Evolutionary conservation across 2,329 filamentous ascomycete genomes (phyloP).

Genomic region (Calonectria hawksworthii): DNA sequence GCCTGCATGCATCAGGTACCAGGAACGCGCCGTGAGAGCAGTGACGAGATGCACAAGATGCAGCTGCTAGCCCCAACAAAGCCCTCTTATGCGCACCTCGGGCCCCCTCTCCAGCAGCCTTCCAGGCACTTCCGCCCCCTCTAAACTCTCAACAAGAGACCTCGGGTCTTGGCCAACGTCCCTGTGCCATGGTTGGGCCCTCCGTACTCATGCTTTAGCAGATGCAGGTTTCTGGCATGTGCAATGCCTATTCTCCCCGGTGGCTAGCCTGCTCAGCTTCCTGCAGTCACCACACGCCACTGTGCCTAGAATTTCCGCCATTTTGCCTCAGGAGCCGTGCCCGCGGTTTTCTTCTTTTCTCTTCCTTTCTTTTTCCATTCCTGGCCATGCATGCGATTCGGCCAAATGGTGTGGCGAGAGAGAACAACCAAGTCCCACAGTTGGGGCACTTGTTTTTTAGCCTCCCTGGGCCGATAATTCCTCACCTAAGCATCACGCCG

Average conservation of each 20-base stretch:
- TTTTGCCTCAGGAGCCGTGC: neutral
- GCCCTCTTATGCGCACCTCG: neutral
- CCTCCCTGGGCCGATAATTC: conserved; percentile 24
- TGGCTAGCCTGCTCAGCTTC: neutral
- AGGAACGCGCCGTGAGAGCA: conserved; percentile 21
- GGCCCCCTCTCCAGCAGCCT: neutral
- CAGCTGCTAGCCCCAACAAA: conserved; percentile 12
- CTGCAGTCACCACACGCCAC: conserved; percentile 20
- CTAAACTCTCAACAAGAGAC: conserved; percentile 10
- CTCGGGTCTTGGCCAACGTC: neutral
- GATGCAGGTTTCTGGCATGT: neutral
- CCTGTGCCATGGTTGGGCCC: neutral
- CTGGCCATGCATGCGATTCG: neutral
- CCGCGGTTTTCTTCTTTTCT: neutral
- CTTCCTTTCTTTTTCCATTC: neutral
- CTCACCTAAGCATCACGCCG: conserved; percentile 11
- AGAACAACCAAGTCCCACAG: conserved; percentile 32
- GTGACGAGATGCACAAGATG: neutral
- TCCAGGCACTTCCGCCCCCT: neutral
- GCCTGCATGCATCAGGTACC: neutral
- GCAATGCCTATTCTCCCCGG: neutral
- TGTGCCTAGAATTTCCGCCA: conserved; percentile 5
- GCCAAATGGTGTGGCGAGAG: conserved; percentile 27
- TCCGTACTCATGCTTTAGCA: neutral
- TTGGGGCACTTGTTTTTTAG: conserved; percentile 24